Base-by-base conservation (phyloP, 129 eudicot species). In the Tagetes patula region DNA sequence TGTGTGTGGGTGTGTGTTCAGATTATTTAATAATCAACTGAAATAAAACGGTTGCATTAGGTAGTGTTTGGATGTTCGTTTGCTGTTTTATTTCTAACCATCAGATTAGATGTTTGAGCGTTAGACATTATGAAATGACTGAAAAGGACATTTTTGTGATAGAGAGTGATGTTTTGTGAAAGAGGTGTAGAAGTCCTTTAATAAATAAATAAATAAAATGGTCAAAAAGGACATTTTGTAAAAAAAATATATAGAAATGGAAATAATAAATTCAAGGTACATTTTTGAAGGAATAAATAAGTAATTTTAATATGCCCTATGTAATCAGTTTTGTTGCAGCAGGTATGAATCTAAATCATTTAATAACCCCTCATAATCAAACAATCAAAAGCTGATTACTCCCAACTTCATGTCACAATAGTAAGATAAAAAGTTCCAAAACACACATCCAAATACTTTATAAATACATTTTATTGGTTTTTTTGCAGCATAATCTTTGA, bases 401-500 rank as follows among this genome's bases (percentile, higher is more conserved):
- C 5, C 5, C 63, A 56, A 30, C 63, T 56, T 56, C 38, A 8
- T 0, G 37, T 56, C 37, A 56, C 37, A 30, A 9, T 31, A 56
- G 31, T 56, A 56, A 56, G 63, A 58, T 58, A 58, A 58, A 32
- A 58, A 31, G 39, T 33, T 58, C 32, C 39, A 58, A n/a, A 58
- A 58, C 14, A 58, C 10, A 30, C 64, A 58, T 32, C n/a, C 38
- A 33, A 9, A 58, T 14, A 27, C 62, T 39, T 39, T 58, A 6
- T 34, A 60, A 60, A 60, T 34, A 52, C 11, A 54, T 53, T 4
- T 43, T 33, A 6, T 56, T 32, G 40, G 59, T 65, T 46, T 70
- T 13, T 74, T 81, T 40, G 58, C 89, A 95, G 99, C 89, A 90
- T 95, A 49, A 86, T 95, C 43, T 90, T 88, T 79, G 99, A 95